Percentiles rank a stretch among this genome's conserved stretches.
These are phyloP conservation scores for Plasmodium falciparum DNA, from an alignment of 169 alveolate species.

Conservation along the genomic window DNA sequence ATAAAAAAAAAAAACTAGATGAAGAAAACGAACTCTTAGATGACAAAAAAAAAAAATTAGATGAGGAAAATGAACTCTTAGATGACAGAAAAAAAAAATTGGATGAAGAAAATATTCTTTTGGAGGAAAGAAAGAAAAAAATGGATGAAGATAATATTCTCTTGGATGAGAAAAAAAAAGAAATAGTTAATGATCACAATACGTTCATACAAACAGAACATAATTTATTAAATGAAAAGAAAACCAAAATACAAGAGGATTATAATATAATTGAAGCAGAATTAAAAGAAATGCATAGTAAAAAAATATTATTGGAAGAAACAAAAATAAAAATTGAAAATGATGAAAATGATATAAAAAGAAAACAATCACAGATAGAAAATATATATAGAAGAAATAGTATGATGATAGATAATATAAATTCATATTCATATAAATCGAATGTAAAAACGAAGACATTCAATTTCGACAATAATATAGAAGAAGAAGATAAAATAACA, in stretches of 20 bases:
- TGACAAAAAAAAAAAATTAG: not conserved
- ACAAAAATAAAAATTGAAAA: not conserved
- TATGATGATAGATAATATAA: not conserved
- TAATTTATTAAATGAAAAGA: conserved; percentile 1
- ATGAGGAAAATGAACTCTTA: not conserved
- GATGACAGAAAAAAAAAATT: conserved; percentile 8
- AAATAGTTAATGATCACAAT: not conserved
- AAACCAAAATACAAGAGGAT: not conserved
- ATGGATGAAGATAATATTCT: conserved; percentile 1
- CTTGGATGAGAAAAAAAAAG: conserved; percentile 11
- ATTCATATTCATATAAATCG: too few relatives aligned
- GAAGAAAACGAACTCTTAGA: not conserved
- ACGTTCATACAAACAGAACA: not conserved
- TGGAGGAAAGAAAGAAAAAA: conserved; percentile 16
- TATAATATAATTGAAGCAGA: not conserved
- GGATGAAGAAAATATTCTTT: not conserved
- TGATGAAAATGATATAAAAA: conserved; percentile 4
- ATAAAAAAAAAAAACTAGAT: not conserved
- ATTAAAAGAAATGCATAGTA: not conserved
- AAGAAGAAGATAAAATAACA: too few relatives aligned
- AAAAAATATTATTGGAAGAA: conserved; percentile 1
- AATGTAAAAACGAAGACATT: too few relatives aligned
- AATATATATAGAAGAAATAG: not conserved
- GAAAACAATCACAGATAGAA: not conserved
- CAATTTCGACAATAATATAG: too few relatives aligned